A percentile compares a stretch with the other conserved stretches of the same genome.
Evolutionary conservation across 1,139 yeast genomes (phyloP).

Genomic region (Scheffersomyces parashehatae): DNA sequence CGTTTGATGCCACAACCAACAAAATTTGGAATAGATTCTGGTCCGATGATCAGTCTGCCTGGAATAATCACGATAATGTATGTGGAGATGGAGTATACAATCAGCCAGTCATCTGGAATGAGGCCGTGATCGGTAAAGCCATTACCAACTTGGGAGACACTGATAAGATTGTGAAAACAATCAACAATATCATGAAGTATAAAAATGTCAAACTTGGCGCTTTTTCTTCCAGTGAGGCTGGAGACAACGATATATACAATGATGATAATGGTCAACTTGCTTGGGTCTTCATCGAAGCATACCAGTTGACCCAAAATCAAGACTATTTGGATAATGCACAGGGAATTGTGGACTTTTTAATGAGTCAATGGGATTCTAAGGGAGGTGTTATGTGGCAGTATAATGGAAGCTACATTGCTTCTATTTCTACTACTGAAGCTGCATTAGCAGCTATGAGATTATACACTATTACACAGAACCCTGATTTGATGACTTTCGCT

Average conservation of each 20-base stretch:
- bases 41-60: conserved; percentile 11
- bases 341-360: conserved; percentile 15
- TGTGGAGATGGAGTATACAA: conserved; percentile 8
- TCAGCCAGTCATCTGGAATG: conserved; percentile 11
- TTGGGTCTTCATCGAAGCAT: conserved; percentile 34
- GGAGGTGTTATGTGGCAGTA: conserved; percentile 37
- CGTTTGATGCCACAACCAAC: conserved; percentile 10
- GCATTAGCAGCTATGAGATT: conserved; percentile 36
- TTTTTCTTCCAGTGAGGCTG: conserved; percentile 33
- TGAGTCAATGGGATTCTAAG: conserved; percentile 16
- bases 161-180: conserved; percentile 3
- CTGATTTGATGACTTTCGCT: conserved; percentile 9
- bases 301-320: conserved; percentile 13
- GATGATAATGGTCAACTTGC: conserved; percentile 38
- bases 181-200: conserved; percentile 6
- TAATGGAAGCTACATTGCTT: conserved; percentile 30
- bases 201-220: conserved; percentile 19
- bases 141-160: conserved; percentile 4
- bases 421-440: conserved; percentile 36
- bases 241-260: conserved; percentile 30
- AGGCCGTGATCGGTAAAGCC: conserved; percentile 13
- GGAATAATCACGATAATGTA: conserved; percentile 16
- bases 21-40: conserved; percentile 21
- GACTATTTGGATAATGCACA: conserved; percentile 18
- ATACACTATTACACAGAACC: conserved; percentile 19